Evolutionary conservation across 257 asterid genomes (phyloP).

Genomic region (Solanum pinnatisectum): DNA sequence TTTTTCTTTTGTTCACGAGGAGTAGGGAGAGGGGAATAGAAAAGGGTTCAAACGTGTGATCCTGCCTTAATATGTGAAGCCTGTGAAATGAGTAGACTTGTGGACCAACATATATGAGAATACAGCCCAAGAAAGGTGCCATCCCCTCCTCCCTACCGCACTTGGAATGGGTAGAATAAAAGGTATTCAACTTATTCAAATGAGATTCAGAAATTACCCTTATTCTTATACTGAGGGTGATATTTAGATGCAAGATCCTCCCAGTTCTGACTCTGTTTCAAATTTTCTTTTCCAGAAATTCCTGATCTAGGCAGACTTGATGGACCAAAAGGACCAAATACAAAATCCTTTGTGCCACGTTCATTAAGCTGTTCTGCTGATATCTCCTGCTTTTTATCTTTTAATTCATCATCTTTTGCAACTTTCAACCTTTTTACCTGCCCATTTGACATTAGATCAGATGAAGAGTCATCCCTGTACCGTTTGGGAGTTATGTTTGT

Average conservation of each 20-base stretch:
- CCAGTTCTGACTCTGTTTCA: constrained; percentile 19
- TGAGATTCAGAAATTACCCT: constrained; percentile 29
- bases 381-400: not conserved
- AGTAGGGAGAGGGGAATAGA: not conserved
- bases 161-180: not conserved
- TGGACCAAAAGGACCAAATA: constrained; percentile 58
- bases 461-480: constrained; percentile 23
- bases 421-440: constrained; percentile 9
- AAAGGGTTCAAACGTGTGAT: not conserved
- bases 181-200: not conserved
- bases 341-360: constrained; percentile 31
- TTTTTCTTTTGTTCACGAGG: not conserved
- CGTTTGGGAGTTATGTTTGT: constrained; percentile 32
- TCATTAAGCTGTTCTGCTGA: constrained; percentile 22
- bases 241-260: constrained; percentile 25
- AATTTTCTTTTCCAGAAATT: constrained; percentile 16
- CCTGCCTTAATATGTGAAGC: not conserved
- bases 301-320: constrained; percentile 11
- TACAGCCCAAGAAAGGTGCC: not conserved
- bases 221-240: constrained; percentile 46
- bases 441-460: constrained; percentile 13
- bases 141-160: not conserved
- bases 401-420: not conserved
- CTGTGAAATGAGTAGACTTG: not conserved
- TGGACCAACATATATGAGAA: not conserved